Conservation (phyloP, 257 asterid genomes). For the Capsicum chinense region DNA sequence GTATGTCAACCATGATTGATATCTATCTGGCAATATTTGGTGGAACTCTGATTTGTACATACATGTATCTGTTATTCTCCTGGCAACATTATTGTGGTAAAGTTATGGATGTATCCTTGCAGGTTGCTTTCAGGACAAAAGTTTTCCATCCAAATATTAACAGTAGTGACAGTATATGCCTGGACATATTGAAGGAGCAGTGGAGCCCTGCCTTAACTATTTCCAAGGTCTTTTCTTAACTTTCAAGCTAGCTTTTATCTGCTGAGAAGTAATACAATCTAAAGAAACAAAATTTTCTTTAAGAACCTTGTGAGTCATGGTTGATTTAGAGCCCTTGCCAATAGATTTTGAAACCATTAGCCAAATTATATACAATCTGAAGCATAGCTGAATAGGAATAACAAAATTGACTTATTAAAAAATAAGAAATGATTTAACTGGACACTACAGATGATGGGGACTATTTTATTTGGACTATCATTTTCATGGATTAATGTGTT, state of each 20-base stretch:
- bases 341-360: constrained; percentile 21
- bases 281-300: neutral
- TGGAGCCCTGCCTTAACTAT: constrained; percentile 89
- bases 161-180: constrained; percentile 81
- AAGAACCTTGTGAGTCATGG: neutral
- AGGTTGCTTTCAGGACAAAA: constrained; percentile 82
- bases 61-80: neutral
- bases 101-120: constrained; percentile 35
- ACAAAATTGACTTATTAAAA: neutral
- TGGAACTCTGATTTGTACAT: constrained; percentile 5
- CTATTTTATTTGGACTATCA: neutral
- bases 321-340: neutral
- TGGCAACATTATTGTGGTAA: neutral
- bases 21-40: constrained; percentile 11
- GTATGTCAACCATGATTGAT: neutral
- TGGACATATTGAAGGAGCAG: constrained; percentile 80
- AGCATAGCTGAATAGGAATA: neutral
- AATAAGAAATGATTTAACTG: neutral
- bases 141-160: constrained; percentile 81
- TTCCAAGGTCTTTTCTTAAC: constrained; percentile 57
- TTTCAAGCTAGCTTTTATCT: neutral
- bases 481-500: neutral
- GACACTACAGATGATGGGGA: neutral
- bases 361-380: neutral
- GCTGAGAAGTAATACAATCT: neutral